Evolutionary conservation across 2,329 filamentous ascomycete species (phyloP).

Genomic region (Rhinocladiella mackenziei): DNA sequence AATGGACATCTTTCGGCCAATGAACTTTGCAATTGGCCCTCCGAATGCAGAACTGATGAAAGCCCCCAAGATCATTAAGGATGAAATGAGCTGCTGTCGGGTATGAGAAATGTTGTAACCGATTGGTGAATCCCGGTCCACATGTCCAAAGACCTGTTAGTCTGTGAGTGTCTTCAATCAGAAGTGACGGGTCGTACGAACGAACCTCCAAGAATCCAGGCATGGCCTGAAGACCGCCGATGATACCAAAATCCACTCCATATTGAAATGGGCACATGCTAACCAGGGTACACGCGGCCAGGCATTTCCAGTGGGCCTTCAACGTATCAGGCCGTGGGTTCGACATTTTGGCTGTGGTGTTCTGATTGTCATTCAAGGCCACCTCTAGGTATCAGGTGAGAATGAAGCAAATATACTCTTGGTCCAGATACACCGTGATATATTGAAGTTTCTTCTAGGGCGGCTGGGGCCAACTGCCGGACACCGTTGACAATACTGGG

Average conservation of each 20-base stretch:
- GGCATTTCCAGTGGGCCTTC: constrained; percentile 25
- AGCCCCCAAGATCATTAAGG: constrained; percentile 46
- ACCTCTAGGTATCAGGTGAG: constrained; percentile 14
- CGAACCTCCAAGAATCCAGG: constrained; percentile 32
- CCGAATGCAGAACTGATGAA: constrained; percentile 40
- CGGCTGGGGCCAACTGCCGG: constrained; percentile 8
- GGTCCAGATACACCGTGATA: constrained; percentile 7
- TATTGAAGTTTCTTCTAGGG: constrained; percentile 1
- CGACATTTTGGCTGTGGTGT: constrained; percentile 13
- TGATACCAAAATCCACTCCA: constrained; percentile 34
- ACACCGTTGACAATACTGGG: background rate
- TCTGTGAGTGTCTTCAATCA: constrained; percentile 12
- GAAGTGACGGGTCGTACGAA: constrained; percentile 5
- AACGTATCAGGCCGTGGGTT: constrained; percentile 14
- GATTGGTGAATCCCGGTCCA: constrained; percentile 26
- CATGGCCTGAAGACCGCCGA: constrained; percentile 35
- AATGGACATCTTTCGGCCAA: constrained; percentile 46
- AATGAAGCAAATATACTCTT: background rate
- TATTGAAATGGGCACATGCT: constrained; percentile 36
- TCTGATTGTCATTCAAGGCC: background rate
- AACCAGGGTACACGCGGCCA: constrained; percentile 29
- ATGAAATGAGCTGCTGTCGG: constrained; percentile 45
- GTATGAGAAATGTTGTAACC: constrained; percentile 38
- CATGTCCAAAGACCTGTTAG: constrained; percentile 30
- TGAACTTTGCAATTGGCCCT: constrained; percentile 37